These are phyloP conservation scores for Plasmodium inui DNA, from an alignment of 169 alveolate genomes.

Conservation along the genomic window DNA sequence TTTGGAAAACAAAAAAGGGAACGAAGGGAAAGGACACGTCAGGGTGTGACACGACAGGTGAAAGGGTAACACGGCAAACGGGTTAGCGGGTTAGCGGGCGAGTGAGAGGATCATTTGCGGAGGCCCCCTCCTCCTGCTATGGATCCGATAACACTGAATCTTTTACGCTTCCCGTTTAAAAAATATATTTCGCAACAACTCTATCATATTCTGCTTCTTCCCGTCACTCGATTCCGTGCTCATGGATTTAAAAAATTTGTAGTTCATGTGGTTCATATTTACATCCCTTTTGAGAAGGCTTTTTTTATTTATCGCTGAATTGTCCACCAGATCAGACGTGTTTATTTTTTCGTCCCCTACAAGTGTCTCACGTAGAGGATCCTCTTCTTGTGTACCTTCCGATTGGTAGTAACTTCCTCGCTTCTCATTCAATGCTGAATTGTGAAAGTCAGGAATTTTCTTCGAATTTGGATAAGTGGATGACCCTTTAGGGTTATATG, in stretches of 20 bases:
- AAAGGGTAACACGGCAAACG: background rate
- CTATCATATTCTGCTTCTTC: conserved; percentile 38
- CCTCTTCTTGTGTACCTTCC: background rate
- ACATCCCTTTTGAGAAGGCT: conserved; percentile 7
- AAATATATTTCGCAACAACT: conserved; percentile 25
- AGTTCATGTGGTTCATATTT: background rate
- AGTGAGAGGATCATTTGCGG: background rate
- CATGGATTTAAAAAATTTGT: conserved; percentile 48
- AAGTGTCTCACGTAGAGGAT: background rate
- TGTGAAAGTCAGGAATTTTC: background rate
- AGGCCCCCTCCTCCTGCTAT: background rate
- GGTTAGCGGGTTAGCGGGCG: background rate
- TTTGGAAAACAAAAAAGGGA: conserved; percentile 12
- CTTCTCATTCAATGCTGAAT: background rate
- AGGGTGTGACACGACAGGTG: background rate
- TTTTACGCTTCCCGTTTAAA: conserved; percentile 32
- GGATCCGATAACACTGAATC: background rate
- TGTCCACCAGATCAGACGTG: background rate
- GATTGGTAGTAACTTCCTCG: background rate
- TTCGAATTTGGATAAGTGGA: background rate
- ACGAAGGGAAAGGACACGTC: background rate
- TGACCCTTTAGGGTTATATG: background rate
- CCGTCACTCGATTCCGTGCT: conserved; percentile 3
- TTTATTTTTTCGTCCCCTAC: background rate
- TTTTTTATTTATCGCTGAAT: conserved; percentile 45